Conservation (phyloP, 331 rosid genomes). For the Stylosanthes scabra region DNA sequence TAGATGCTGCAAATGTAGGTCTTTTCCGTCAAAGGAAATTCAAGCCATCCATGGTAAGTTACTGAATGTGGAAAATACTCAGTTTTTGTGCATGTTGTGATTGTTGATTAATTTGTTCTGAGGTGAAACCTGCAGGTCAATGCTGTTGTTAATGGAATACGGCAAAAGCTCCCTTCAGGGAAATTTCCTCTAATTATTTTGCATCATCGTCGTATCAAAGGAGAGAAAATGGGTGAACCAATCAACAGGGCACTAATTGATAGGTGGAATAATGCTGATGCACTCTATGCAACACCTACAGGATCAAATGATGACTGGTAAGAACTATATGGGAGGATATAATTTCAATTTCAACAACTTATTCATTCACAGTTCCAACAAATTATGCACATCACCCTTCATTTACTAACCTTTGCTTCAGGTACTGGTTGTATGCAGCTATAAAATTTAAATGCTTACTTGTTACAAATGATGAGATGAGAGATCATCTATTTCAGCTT, state of each 20-base stretch:
- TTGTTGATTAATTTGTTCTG: slow-evolving; percentile 20
- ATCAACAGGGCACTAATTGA: slow-evolving; percentile 72
- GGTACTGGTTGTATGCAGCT: slow-evolving; percentile 99
- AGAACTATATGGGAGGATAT: slow-evolving; percentile 37
- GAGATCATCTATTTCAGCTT: slow-evolving; percentile 90
- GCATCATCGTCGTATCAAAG: slow-evolving; percentile 82
- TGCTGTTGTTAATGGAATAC: slow-evolving; percentile 73
- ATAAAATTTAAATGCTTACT: slow-evolving; percentile 86
- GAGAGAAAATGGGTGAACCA: slow-evolving; percentile 68
- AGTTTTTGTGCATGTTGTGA: slow-evolving; percentile 18
- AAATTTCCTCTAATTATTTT: slow-evolving; percentile 87
- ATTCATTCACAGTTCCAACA: neutral
- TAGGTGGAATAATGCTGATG: slow-evolving; percentile 80
- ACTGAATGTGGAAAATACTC: slow-evolving; percentile 16
- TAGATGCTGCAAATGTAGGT: slow-evolving; percentile 95
- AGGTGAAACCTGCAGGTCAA: slow-evolving; percentile 60
- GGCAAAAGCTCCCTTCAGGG: slow-evolving; percentile 79
- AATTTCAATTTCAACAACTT: neutral
- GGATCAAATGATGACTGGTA: slow-evolving; percentile 98
- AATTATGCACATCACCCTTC: slow-evolving; percentile 43
- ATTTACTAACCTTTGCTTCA: slow-evolving; percentile 63
- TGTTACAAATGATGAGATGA: slow-evolving; percentile 64
- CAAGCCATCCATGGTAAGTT: slow-evolving; percentile 81
- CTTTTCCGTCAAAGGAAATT: slow-evolving; percentile 76
- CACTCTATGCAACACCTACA: slow-evolving; percentile 84